Evolutionary conservation across 306 rosid genomes (phyloP).

Genomic region (Cucurbita ficifolia): DNA sequence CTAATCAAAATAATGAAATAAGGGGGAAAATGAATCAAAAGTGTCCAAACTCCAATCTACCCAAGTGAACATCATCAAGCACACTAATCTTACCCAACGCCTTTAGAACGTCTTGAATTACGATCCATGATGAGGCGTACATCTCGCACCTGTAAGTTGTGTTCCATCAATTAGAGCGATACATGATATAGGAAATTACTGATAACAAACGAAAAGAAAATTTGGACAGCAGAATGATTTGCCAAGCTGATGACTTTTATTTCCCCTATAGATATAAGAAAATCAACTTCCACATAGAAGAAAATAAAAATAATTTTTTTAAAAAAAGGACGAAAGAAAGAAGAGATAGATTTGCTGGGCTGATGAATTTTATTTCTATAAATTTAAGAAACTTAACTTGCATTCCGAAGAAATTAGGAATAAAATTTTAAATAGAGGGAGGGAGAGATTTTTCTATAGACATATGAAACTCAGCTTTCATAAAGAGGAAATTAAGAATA

Average conservation of each 20-base stretch:
- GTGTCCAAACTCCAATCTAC: background rate
- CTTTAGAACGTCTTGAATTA: constrained; percentile 92
- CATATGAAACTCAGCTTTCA: background rate
- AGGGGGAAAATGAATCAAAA: background rate
- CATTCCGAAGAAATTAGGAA: background rate
- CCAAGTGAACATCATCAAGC: background rate
- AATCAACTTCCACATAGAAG: background rate
- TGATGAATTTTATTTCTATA: background rate
- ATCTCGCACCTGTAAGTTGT: constrained; percentile 68
- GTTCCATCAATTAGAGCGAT: background rate
- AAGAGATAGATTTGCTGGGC: background rate
- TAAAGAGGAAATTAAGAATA: background rate
- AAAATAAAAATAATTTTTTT: background rate
- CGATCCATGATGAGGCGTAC: constrained; percentile 98
- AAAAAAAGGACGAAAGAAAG: background rate
- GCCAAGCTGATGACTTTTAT: background rate
- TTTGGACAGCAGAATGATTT: background rate
- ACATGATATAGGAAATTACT: background rate
- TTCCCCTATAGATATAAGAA: background rate
- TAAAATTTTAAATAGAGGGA: background rate
- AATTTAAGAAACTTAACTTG: background rate
- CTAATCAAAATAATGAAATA: background rate
- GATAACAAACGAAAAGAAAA: background rate
- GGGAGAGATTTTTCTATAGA: background rate
- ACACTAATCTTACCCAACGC: constrained; percentile 67